phyloP scores from a whole-genome alignment of 768 basidiomycete species.

The Boletus tylopilopsis region DNA sequence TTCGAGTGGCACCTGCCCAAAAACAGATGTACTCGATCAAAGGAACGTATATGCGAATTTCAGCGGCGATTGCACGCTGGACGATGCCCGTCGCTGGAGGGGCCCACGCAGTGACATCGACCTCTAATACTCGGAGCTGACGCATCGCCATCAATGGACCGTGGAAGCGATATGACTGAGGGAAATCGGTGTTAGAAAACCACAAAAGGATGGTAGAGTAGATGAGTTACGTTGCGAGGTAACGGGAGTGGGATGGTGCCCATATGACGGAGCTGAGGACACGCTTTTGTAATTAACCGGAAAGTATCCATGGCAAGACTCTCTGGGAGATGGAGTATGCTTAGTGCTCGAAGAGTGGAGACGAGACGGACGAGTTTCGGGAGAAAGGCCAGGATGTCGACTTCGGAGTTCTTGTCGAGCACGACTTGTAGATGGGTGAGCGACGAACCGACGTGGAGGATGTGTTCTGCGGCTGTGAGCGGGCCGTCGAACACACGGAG shows the following conservation, averaged over 20 bases:
- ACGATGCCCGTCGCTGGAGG: slow-evolving; percentile 27
- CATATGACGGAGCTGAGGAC: slow-evolving; percentile 35
- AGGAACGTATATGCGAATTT: slow-evolving; percentile 37
- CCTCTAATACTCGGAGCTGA: slow-evolving; percentile 34
- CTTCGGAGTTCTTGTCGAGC: slow-evolving; percentile 36
- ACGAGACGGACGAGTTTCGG: slow-evolving; percentile 27
- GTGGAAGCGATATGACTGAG: slow-evolving; percentile 34
- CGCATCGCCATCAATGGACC: slow-evolving; percentile 32
- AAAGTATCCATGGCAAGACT: slow-evolving; percentile 27
- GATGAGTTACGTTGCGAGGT: slow-evolving; percentile 32
- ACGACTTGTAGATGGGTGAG: slow-evolving; percentile 45
- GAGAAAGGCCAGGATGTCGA: slow-evolving; percentile 30
- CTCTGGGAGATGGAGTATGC: slow-evolving; percentile 35
- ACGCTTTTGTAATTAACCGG: slow-evolving; percentile 31
- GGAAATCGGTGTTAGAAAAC: slow-evolving; percentile 16
- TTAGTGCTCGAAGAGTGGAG: slow-evolving; percentile 35
- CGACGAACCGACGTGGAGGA: slow-evolving; percentile 33
- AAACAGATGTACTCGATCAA: slow-evolving; percentile 33
- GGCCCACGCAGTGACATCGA: slow-evolving; percentile 36
- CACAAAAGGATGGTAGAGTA: neutral
- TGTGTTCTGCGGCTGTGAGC: slow-evolving; percentile 38
- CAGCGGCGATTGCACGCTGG: slow-evolving; percentile 37
- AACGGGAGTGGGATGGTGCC: slow-evolving; percentile 37
- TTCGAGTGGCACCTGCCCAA: slow-evolving; percentile 29
- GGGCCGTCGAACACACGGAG: slow-evolving; percentile 46